Evolutionary conservation across 192 early-diverging fungal genomes (phyloP), one percentile per base, ranked within the genome.

Genomic region (Entomortierella beljakovae): DNA sequence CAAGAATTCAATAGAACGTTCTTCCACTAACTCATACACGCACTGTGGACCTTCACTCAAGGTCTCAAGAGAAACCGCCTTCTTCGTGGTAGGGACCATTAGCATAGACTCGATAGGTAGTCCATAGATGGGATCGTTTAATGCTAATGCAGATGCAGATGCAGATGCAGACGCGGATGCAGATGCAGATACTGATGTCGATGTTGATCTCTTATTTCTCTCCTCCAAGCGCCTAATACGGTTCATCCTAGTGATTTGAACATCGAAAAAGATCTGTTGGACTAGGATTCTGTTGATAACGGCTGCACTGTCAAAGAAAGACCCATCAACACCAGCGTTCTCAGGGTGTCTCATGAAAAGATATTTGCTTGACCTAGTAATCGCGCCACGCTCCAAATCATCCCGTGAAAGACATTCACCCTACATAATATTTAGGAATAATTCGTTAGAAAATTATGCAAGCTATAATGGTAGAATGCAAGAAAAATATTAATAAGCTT

Each of bases 381-480:
- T 71, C 2, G 82, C 82, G 1, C 83, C 86, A 8, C 82, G 66
- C 37, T 83, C 57, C 23, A 87, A 55, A 57, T 87, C 86, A 29
- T 85, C 80, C 9, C 81, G 74, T 10, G 81, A 74, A 15, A 83
- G 55, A 38, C 82, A 85, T 25, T 87, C 80, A 20, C 86, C 86
- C 80, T 84, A 60, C 31, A 35, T 20, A 40, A 33, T 40, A 64
- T 32, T 28, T 11, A 46, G 15, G 20, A 46, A 46, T 11, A 46
- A 46, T 6, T 40, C 13, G 37, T 40, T 40, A 9, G 13, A 40
- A 13, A 9, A 40, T 13, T 13, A 5, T 20, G 15, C 6, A 10
- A 46, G 15, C 3, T 20, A 46, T 46, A 20, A 46, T 46, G 43
- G 37, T 38, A 38, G 20, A 46, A 46, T 20, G 20, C 3, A 11